Base-by-base conservation (phyloP, 208 protist genomes). In the Angomonas desouzai region DNA sequence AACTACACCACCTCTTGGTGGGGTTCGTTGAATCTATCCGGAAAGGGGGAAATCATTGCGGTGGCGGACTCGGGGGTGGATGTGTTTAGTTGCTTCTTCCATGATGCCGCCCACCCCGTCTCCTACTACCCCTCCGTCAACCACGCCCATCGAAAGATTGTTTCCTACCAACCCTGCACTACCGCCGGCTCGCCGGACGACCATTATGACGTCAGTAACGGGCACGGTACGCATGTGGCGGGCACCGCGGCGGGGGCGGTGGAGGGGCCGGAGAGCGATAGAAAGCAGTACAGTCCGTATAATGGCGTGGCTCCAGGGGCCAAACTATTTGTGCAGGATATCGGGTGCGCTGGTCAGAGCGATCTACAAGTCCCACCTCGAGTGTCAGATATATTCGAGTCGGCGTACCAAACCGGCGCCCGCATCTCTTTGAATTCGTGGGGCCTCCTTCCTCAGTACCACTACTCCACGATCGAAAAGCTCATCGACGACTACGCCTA, bases 11-110 rank as follows among this genome's bases (percentile, higher is more conserved):
- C 36, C 36, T 13, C 36, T 13, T 13, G 13, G 6, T 40, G 36
- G 36, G 13, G 13, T 6, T 6, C 6, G 36, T 40, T 6, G 36
- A 40, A 13, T 40, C 36, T 94, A 34, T 74, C 84, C 32, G 93
- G 93, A 27, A 62, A 48, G 2, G 87, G 83, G 30, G 86, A 97
- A 71, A 68, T 97, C 23, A 72, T 96, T 66, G 79, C 70, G 11
- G 67, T 96, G n/a, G 82, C 80, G 10, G 93, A 97, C 71, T 93
- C 81, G 40, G 91, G 91, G 7, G 59, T 97, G 1, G 85, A 96
- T 64, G 67, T 77, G 48, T 55, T 82, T 59, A 91, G 81, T 71
- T 97, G 93, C 73, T 97, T 84, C 68, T 97, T 97, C 60, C 34
- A 48, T 45, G 93, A 97, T 56, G 48, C 66, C 11, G 47, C 66